Evolutionary conservation across 176 grass and related monocot species (phyloP).

Genomic region (Ananas comosus): DNA sequence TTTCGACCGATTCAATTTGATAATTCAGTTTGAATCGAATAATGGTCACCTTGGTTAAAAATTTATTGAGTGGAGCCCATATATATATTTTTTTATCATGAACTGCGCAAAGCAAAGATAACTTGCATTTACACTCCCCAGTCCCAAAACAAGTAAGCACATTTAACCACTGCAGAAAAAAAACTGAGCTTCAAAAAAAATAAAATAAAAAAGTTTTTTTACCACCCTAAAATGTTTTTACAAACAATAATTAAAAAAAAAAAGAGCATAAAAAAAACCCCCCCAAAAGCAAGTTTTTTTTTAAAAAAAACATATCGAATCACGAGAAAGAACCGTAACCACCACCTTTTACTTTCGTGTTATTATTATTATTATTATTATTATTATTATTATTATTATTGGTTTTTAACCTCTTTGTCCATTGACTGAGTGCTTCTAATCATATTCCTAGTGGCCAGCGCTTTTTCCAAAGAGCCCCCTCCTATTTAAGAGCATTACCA

Average conservation of each 20-base stretch:
- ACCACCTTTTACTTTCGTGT: conserved; percentile 74
- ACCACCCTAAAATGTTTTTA: not conserved
- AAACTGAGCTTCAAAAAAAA: not conserved
- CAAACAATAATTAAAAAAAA: not conserved
- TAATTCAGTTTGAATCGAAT: too few relatives aligned
- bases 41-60: too few relatives aligned
- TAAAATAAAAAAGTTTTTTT: not conserved
- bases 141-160: not conserved
- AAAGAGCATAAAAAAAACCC: too few relatives aligned
- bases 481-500: conserved; percentile 54
- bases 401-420: conserved; percentile 11
- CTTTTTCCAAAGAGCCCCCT: conserved; percentile 31
- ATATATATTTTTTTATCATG: not conserved
- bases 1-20: too few relatives aligned
- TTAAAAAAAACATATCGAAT: conserved; percentile 52
- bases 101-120: not conserved
- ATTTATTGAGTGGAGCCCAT: not conserved
- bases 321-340: conserved; percentile 64
- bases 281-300: too few relatives aligned
- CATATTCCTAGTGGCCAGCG: conserved; percentile 18
- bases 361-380: conserved; percentile 26
- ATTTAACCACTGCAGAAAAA: not conserved
- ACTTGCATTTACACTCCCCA: not conserved
- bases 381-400: not conserved
- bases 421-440: conserved; percentile 30